Evolutionary conservation across 2,329 filamentous ascomycete genomes (phyloP), one percentile per base, ranked within the genome.

Genomic region (Cordyceps militaris): DNA sequence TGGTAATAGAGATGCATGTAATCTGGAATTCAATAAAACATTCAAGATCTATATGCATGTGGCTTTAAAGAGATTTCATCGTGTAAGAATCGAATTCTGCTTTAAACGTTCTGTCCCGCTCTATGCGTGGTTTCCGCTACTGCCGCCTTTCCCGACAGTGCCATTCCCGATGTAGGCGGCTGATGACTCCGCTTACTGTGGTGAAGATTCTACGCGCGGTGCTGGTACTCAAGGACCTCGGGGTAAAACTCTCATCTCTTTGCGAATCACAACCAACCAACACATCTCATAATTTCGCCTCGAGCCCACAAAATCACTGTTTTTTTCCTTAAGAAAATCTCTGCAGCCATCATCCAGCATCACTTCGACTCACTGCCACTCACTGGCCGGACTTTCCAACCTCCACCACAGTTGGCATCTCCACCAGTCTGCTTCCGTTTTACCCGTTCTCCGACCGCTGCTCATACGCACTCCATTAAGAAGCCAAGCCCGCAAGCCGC

Each of bases 401-500:
- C 23, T 40, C 43, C 43, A 30, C 53, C 43, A 48, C 53, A 21
- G 42, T 24, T 34, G n/a, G 13, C 32, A 48, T 56, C 34, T 48
- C 53, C 53, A 56, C 52, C 52, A 9, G 14, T n/a, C n/a, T 36
- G 13, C 43, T 56, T 56, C 53, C 53, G 53, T 32, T 56, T 48
- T 56, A 56, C 53, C 53, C 53, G 53, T 30, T 32, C 32, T 47
- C 53, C 23, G 32, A 23, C 40, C 53, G 32, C 23, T 48, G 30
- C n/a, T 30, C 53, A 48, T 43, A 14, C 7, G 5, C 24, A n/a
- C 14, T 16, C 34, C 23, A n/a, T 19, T 5, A n/a, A n/a, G n/a
- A n/a, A n/a, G n/a, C 26, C 24, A n/a, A 30, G 13, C 28, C 16
- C 24, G 26, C 23, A 34, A 36, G 40, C 28, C 42, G 21, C 14